phyloP scores from a whole-genome alignment of 495 filamentous ascomycete genomes.

The Penicillium cosmopolitanum region DNA sequence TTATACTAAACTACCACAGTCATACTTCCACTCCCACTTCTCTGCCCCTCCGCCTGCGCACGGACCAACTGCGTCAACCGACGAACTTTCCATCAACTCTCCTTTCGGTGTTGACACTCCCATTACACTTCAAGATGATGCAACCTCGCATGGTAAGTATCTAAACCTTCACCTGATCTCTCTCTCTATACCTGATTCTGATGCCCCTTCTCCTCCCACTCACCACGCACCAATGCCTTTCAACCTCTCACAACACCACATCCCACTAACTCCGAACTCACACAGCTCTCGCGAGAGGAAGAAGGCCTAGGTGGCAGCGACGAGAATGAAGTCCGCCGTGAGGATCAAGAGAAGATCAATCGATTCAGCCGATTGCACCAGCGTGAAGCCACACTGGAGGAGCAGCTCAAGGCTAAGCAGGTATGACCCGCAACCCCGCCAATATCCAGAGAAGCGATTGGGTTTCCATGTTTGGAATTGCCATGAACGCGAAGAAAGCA shows the following conservation, averaged over 20 bases:
- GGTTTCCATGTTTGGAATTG: not conserved
- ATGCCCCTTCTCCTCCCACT: slow-evolving; percentile 10
- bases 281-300: slow-evolving; percentile 89
- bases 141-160: slow-evolving; percentile 47
- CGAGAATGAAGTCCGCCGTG: slow-evolving; percentile 88
- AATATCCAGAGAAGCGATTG: not conserved
- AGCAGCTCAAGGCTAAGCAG: slow-evolving; percentile 79
- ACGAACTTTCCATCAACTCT: slow-evolving; percentile 13
- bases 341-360: slow-evolving; percentile 99
- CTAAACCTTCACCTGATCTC: not conserved
- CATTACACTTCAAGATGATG: slow-evolving; percentile 38
- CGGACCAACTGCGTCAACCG: slow-evolving; percentile 26
- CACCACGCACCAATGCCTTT: slow-evolving; percentile 2
- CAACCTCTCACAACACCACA: not conserved
- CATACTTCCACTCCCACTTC: no score
- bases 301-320: slow-evolving; percentile 69
- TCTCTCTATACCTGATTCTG: not conserved
- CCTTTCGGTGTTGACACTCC: not conserved
- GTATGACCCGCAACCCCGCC: slow-evolving; percentile 52
- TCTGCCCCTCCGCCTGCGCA: slow-evolving; percentile 18
- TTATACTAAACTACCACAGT: no score
- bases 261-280: not conserved
- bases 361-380: slow-evolving; percentile 94
- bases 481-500: not conserved
- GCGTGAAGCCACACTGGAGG: slow-evolving; percentile 74